Evolutionary conservation across 768 basidiomycete species (phyloP).

Genomic region (Tremella mesenterica): DNA sequence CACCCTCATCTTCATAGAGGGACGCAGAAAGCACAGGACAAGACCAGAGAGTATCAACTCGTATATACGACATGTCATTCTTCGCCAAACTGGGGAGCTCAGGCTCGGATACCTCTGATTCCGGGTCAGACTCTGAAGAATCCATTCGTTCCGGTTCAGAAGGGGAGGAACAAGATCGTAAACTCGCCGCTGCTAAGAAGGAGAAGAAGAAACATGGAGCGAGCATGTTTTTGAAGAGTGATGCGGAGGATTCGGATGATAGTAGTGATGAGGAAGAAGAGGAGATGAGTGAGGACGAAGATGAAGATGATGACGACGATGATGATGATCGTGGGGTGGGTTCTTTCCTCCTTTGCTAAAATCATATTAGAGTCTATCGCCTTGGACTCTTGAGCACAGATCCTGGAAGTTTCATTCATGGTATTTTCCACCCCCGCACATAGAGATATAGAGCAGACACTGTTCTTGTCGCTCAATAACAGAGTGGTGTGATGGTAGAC

Average conservation of each 20-base stretch:
- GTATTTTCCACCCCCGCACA: no score
- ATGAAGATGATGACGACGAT: conserved; percentile 20
- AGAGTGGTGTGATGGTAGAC: no score
- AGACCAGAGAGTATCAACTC: no score
- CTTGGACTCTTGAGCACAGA: no score
- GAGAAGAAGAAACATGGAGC: conserved; percentile 5
- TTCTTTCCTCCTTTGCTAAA: background rate
- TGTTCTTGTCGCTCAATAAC: no score
- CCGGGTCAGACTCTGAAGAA: conserved; percentile 40
- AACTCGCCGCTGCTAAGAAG: conserved; percentile 15
- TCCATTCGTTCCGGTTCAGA: conserved; percentile 39
- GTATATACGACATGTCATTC: conserved; percentile 44
- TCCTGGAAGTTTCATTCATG: no score
- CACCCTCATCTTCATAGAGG: no score
- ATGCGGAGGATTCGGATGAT: conserved; percentile 54
- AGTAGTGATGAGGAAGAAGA: conserved; percentile 51
- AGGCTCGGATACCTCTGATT: conserved; percentile 29
- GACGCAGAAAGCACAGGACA: no score
- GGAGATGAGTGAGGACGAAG: conserved; percentile 46
- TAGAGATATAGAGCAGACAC: no score
- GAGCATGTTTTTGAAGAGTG: conserved; percentile 32
- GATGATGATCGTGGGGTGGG: conserved; percentile 18
- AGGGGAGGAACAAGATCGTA: conserved; percentile 27
- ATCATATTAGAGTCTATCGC: no score
- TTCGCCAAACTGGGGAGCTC: conserved; percentile 34